Conservation (phyloP, 306 rosid genomes). For the Inga leiocalycina region DNA sequence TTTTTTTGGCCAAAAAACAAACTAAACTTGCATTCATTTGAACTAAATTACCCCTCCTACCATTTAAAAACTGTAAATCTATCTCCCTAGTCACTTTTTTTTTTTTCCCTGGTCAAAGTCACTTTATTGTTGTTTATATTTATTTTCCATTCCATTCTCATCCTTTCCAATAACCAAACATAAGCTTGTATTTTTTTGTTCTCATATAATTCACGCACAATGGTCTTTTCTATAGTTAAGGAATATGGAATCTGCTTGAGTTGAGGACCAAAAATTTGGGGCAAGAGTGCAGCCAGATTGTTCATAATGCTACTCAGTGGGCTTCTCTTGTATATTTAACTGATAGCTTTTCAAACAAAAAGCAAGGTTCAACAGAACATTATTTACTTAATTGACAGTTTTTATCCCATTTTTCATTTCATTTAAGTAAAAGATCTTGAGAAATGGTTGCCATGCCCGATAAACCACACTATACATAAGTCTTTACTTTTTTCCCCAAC, state of each 20-base stretch:
- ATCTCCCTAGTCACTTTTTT: not conserved
- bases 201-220: not conserved
- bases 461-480: not conserved
- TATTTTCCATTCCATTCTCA: not conserved
- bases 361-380: not conserved
- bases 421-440: not conserved
- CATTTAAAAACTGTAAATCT: not conserved
- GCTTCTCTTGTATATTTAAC: not conserved
- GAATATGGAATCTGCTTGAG: not conserved
- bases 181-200: not conserved
- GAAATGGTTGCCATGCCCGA: not conserved
- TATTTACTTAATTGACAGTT: not conserved
- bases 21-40: too few relatives aligned
- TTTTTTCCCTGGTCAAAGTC: not conserved
- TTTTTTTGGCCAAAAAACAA: too few relatives aligned
- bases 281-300: not conserved
- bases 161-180: not conserved
- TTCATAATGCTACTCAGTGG: not conserved
- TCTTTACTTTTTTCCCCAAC: not conserved
- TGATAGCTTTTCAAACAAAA: not conserved
- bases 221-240: not conserved
- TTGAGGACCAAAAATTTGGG: not conserved
- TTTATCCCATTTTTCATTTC: not conserved
- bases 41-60: not conserved
- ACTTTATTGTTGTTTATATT: not conserved